Evolutionary conservation across 2,329 filamentous ascomycete genomes (phyloP), one percentile per base, ranked within the genome.

Genomic region (Exophiala sp.): DNA sequence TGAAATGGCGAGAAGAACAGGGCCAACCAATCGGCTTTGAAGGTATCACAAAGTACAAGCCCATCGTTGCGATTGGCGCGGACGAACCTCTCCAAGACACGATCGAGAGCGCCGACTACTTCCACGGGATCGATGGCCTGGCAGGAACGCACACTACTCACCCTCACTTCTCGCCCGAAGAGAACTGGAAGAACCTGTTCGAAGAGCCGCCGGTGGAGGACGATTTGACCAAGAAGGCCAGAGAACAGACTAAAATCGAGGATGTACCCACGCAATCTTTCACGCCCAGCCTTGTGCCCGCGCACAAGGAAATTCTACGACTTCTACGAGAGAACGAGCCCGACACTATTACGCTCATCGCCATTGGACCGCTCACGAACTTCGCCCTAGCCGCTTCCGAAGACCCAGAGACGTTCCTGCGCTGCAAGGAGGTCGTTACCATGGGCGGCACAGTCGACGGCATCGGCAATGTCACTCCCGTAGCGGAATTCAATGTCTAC

Each of bases 401-500:
- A 65, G 92, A 97, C 63, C 86, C 91, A 0, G 89, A 92, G 70
- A 86, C 91, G 0, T 96, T 99, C 70, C 78, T 99, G 51, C 84
- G 85, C 40, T 89, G 85, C 45, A 95, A 95, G 70, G 91, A 97
- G 71, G 81, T 99, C 2, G 86, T 96, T 3, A 88, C 96, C 43
- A 99, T 99, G 94, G 94, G 92, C 55, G 94, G 94, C 55, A 86
- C 89, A 20, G 81, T 99, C 50, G 79, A 88, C 55, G 75, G 84
- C 41, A 80, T 85, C 47, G 94, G 94, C 63, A 99, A 99, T 70
- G 84, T 85, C 61, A 86, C 82, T 0, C 92, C 94, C 1, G 82
- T 87, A 10, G 90, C 89, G 59, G 94, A 99, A 70, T 99, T 99
- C 81, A 99, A 99, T 76, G 88, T 87, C 53, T 95, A 90, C 66